Percentiles rank a stretch among this genome's conserved stretches.
Conservation (phyloP, 1,139 yeast species). For the Kodamaea derodonti region DNA sequence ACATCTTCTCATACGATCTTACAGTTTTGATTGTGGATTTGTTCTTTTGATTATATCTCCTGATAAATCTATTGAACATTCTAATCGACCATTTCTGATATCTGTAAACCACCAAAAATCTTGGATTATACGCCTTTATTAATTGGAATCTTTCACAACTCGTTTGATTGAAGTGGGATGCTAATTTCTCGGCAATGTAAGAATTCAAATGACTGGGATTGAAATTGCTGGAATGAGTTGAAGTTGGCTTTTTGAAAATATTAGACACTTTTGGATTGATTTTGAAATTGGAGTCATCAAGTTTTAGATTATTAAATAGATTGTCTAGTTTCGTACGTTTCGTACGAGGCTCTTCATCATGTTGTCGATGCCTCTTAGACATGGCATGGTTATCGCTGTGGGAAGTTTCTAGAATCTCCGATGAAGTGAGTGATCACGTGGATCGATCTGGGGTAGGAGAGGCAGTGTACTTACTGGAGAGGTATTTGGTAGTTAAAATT, state of each 20-base stretch:
- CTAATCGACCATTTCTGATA: slow-evolving; percentile 38
- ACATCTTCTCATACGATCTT: slow-evolving; percentile 22
- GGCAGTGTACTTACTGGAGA: too few species aligned
- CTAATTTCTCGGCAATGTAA: slow-evolving; percentile 26
- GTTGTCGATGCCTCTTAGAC: background rate
- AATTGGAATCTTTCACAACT: slow-evolving; percentile 16
- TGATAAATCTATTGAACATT: slow-evolving; percentile 34
- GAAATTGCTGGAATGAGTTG: background rate
- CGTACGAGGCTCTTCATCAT: slow-evolving; percentile 5
- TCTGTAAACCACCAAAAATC: slow-evolving; percentile 21
- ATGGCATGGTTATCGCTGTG: background rate
- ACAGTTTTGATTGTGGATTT: slow-evolving; percentile 19
- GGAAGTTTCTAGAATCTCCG: too few species aligned
- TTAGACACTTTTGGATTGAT: slow-evolving; percentile 17
- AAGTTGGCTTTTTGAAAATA: slow-evolving; percentile 9
- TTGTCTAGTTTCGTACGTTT: slow-evolving; percentile 25
- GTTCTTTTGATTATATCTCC: slow-evolving; percentile 23
- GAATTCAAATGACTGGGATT: slow-evolving; percentile 15
- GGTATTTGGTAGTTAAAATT: too few species aligned
- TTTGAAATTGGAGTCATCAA: slow-evolving; percentile 10
- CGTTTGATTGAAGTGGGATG: slow-evolving; percentile 20
- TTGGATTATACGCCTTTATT: slow-evolving; percentile 23
- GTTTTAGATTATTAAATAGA: slow-evolving; percentile 16
- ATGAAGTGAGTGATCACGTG: too few species aligned
- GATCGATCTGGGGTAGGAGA: too few species aligned